phyloP scores from a whole-genome alignment of 306 rosid genomes.

The Pachyrhizus erosus region DNA sequence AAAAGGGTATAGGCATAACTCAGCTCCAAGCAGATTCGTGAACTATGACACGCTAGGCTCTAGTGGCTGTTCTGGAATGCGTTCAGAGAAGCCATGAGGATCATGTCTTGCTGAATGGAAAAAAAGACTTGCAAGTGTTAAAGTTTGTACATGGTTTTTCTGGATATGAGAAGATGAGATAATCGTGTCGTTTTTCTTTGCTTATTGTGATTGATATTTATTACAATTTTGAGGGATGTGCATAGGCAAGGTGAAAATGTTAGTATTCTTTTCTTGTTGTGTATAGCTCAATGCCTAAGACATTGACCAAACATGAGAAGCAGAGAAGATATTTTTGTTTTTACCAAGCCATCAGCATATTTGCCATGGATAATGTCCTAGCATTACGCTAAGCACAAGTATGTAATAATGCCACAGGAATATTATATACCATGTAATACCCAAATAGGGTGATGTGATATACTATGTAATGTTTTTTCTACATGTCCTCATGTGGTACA shows the following conservation, averaged over 20 bases:
- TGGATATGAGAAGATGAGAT: conserved; percentile 25
- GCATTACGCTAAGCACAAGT: neutral
- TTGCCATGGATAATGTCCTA: neutral
- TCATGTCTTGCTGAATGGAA: conserved; percentile 16
- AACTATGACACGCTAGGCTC: conserved; percentile 60
- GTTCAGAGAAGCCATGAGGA: conserved; percentile 56
- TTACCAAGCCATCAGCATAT: conserved; percentile 25
- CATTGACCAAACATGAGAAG: conserved; percentile 16
- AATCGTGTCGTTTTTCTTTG: conserved; percentile 25
- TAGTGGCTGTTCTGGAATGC: conserved; percentile 51
- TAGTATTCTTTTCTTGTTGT: neutral
- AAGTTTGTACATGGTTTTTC: conserved; percentile 47
- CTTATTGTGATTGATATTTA: conserved; percentile 32
- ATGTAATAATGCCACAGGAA: neutral
- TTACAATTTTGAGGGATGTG: conserved; percentile 48
- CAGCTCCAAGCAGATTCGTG: conserved; percentile 85
- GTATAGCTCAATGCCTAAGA: conserved; percentile 21
- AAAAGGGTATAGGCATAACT: conserved; percentile 73
- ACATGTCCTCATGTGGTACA: neutral
- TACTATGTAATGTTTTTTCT: neutral
- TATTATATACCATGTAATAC: neutral
- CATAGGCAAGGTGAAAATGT: conserved; percentile 25
- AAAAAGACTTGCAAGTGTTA: neutral
- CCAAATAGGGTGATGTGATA: conserved; percentile 4
- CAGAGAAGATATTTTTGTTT: neutral